Percentiles rank a stretch among this genome's conserved stretches.
Conservation (phyloP, 2,329 filamentous ascomycete genomes). For the Venturiaceae sp. region DNA sequence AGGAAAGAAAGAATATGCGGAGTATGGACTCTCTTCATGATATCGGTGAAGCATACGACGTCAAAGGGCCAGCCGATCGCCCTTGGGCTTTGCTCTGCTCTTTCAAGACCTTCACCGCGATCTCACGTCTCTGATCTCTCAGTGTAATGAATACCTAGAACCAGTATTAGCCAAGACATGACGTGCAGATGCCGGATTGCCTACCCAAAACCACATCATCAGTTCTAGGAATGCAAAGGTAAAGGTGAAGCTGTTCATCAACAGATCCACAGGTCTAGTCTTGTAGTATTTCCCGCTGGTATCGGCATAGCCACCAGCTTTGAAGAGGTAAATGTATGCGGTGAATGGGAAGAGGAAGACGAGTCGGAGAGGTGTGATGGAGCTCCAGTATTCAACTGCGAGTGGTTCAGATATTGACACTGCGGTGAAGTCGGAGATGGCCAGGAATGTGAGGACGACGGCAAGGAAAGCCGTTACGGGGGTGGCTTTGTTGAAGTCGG, state of each 20-base stretch:
- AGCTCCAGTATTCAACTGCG: constrained; percentile 36
- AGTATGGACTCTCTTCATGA: too few species aligned
- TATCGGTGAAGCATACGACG: neutral
- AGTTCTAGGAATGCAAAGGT: constrained; percentile 78
- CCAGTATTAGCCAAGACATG: neutral
- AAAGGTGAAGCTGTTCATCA: constrained; percentile 81
- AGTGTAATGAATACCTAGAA: constrained; percentile 23
- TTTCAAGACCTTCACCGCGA: constrained; percentile 19
- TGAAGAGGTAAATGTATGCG: constrained; percentile 56
- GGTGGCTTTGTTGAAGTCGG: constrained; percentile 57
- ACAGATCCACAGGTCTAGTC: constrained; percentile 40
- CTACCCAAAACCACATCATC: constrained; percentile 76
- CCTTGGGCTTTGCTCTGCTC: constrained; percentile 14
- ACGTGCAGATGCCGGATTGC: neutral
- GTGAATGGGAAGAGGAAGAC: constrained; percentile 51
- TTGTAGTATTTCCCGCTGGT: constrained; percentile 15
- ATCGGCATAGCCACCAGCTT: constrained; percentile 38
- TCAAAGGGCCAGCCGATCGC: neutral
- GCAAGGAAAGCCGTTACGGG: constrained; percentile 58
- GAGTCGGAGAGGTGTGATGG: constrained; percentile 53
- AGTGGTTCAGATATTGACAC: constrained; percentile 33
- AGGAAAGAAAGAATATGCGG: too few species aligned
- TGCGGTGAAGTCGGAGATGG: constrained; percentile 35
- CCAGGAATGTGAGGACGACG: constrained; percentile 58
- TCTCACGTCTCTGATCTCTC: constrained; percentile 25